A percentile compares a stretch with the other conserved stretches of the same genome.
phyloP scores from a whole-genome alignment of 345 rosid species.

The Lenwebbia sp. region DNA sequence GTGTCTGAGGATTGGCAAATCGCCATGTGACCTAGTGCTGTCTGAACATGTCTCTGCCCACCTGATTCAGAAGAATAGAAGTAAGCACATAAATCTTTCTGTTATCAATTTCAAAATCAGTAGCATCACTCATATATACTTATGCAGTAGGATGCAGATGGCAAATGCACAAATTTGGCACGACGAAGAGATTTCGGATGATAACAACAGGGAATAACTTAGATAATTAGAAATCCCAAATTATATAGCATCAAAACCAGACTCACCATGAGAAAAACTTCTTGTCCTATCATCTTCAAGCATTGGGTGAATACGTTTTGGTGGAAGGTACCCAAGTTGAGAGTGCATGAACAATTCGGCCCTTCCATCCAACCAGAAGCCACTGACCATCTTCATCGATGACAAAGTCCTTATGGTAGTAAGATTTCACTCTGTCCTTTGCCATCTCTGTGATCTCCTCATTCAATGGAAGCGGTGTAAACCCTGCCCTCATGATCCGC shows the following conservation, averaged over 20 bases:
- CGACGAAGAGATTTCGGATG: not conserved
- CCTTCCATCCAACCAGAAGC: conserved; percentile 57
- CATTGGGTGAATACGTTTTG: not conserved
- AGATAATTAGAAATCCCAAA: not conserved
- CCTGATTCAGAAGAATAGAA: not conserved
- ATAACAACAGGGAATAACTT: not conserved
- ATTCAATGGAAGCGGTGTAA: conserved; percentile 27
- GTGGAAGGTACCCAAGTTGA: conserved; percentile 32
- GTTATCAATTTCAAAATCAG: not conserved
- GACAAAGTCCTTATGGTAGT: conserved; percentile 39
- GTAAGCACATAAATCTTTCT: not conserved
- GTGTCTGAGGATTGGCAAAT: not conserved
- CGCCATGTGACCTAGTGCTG: not conserved
- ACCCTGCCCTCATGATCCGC: conserved; percentile 30
- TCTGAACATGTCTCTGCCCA: not conserved
- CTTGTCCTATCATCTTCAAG: not conserved
- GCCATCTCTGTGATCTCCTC: conserved; percentile 24
- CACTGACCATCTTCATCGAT: conserved; percentile 33
- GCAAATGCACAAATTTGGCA: not conserved
- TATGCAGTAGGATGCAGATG: not conserved
- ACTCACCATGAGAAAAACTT: not conserved
- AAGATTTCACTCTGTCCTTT: conserved; percentile 17
- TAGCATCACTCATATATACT: not conserved
- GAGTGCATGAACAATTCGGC: conserved; percentile 28
- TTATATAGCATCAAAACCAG: not conserved